Evolutionary conservation across 257 asterid genomes (phyloP).

Genomic region (Jasminum sambac): DNA sequence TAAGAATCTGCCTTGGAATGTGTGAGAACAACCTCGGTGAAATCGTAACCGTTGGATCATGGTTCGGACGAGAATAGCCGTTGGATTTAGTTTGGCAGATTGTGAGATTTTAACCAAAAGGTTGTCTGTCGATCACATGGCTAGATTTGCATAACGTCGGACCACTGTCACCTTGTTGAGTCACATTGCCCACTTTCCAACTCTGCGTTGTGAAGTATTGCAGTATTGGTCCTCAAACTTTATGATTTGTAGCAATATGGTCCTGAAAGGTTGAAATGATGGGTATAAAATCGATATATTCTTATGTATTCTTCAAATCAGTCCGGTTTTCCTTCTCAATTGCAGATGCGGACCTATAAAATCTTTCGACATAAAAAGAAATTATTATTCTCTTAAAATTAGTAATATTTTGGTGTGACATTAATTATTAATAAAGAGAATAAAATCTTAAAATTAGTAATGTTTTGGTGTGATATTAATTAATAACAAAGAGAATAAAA

Average conservation of each 20-base stretch:
- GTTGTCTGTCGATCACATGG: constrained; percentile 29
- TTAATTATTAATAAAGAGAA: too few relatives aligned
- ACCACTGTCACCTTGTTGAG: constrained; percentile 19
- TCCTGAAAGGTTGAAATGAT: too few relatives aligned
- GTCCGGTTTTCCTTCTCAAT: too few relatives aligned
- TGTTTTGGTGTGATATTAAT: too few relatives aligned
- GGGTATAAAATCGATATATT: too few relatives aligned
- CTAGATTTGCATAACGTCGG: constrained; percentile 19
- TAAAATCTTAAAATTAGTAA: too few relatives aligned
- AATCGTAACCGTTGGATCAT: constrained; percentile 11
- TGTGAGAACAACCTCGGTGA: constrained; percentile 1
- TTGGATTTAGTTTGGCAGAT: constrained; percentile 22
- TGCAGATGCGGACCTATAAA: too few relatives aligned
- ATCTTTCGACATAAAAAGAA: too few relatives aligned
- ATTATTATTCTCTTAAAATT: too few relatives aligned
- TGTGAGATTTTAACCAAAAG: constrained; percentile 2
- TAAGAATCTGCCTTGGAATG: constrained; percentile 20
- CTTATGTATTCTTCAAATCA: too few relatives aligned
- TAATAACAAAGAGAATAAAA: too few relatives aligned
- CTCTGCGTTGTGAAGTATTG: not conserved
- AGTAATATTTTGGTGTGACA: too few relatives aligned
- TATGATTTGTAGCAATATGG: not conserved
- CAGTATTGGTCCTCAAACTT: not conserved
- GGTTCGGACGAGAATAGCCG: constrained; percentile 13
- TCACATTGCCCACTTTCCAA: constrained; percentile 20